Percentiles rank a stretch among this genome's conserved stretches.
phyloP scores from a whole-genome alignment of 2,329 filamentous ascomycete species.

The Dactylellina drechsleri region DNA sequence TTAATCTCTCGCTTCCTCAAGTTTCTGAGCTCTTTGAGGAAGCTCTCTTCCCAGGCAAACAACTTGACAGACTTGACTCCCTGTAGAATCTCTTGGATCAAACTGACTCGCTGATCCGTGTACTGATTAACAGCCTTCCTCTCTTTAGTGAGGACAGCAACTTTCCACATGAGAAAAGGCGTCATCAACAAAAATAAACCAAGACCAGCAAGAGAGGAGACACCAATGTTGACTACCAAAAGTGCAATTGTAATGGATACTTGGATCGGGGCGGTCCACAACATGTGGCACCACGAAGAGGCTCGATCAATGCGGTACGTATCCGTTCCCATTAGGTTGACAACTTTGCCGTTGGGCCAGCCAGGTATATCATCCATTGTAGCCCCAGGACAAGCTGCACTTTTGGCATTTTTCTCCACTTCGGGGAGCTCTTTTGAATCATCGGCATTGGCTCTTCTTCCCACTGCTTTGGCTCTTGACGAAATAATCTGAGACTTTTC shows the following conservation, averaged over 20 bases:
- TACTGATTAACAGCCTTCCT: slow-evolving; percentile 98
- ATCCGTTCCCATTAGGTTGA: slow-evolving; percentile 99
- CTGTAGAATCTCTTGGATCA: slow-evolving; percentile 97
- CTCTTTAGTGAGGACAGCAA: slow-evolving; percentile 90
- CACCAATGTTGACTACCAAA: slow-evolving; percentile 90
- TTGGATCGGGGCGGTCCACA: slow-evolving; percentile 97
- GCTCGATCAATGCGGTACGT: slow-evolving; percentile 86
- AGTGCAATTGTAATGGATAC: slow-evolving; percentile 95
- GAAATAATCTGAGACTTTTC: slow-evolving; percentile 85
- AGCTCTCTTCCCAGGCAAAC: slow-evolving; percentile 96
- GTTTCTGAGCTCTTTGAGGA: slow-evolving; percentile 94
- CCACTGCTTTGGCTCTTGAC: slow-evolving; percentile 89
- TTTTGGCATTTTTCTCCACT: slow-evolving; percentile 65
- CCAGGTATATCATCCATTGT: slow-evolving; percentile 64
- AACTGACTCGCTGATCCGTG: slow-evolving; percentile 88
- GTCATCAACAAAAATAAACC: slow-evolving; percentile 97
- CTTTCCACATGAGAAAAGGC: slow-evolving; percentile 86
- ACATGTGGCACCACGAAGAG: slow-evolving; percentile 91
- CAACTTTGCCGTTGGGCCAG: slow-evolving; percentile 96
- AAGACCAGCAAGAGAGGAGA: slow-evolving; percentile 94
- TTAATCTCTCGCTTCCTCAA: slow-evolving; percentile 81
- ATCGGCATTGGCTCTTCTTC: slow-evolving; percentile 85
- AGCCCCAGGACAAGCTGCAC: slow-evolving; percentile 65
- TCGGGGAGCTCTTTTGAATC: slow-evolving; percentile 67
- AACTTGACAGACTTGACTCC: slow-evolving; percentile 99